phyloP scores from a whole-genome alignment of 768 basidiomycete genomes.

The Trametes punicea region DNA sequence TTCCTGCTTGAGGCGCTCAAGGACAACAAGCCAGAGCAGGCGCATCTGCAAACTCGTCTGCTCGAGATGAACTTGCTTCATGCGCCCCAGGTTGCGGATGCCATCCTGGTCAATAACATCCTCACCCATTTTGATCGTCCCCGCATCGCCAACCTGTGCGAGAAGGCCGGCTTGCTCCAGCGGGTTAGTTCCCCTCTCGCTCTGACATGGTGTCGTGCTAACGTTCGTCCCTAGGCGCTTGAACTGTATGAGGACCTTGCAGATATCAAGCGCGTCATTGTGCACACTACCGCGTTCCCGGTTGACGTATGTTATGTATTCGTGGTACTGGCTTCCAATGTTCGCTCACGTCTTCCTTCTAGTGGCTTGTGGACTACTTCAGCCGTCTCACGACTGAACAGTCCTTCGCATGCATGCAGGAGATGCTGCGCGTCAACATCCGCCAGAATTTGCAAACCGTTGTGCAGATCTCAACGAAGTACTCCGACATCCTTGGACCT shows the following conservation, averaged over 20 bases:
- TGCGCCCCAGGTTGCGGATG: conserved; percentile 98
- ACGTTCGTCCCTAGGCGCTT: conserved; percentile 62
- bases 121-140: conserved; percentile 96
- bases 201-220: conserved; percentile 6
- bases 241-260: conserved; percentile 97
- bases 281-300: conserved; percentile 82
- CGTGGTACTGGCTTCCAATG: background rate
- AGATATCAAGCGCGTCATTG: conserved; percentile 98
- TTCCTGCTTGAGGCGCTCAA: conserved; percentile 97
- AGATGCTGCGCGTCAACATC: conserved; percentile 96
- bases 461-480: conserved; percentile 97
- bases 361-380: conserved; percentile 98
- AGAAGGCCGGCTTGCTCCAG: conserved; percentile 95
- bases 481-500: conserved; percentile 95
- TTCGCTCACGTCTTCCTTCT: conserved; percentile 8
- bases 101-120: conserved; percentile 98
- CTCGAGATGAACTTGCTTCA: conserved; percentile 97
- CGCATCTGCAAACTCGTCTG: conserved; percentile 90
- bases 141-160: conserved; percentile 95
- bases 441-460: conserved; percentile 96
- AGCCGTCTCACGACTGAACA: conserved; percentile 96
- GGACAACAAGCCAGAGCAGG: conserved; percentile 98
- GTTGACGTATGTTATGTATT: conserved; percentile 58
- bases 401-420: conserved; percentile 92
- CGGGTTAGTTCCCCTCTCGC: conserved; percentile 49